These are phyloP conservation scores for Cryphonectria naterciae DNA, from an alignment of 2,329 filamentous ascomycete species.

Conservation along the genomic window DNA sequence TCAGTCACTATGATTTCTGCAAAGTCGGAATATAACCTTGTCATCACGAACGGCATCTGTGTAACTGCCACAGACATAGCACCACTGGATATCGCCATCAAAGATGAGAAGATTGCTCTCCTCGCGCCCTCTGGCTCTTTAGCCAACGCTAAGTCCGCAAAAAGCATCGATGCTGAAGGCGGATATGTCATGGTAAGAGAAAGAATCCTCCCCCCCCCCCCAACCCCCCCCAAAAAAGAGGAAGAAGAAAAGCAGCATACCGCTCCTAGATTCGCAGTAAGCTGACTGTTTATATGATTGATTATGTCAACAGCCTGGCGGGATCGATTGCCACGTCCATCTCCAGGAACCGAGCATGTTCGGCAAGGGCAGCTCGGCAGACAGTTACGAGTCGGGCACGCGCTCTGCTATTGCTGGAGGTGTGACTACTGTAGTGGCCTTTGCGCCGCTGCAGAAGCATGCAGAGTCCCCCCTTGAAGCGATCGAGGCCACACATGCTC, in stretches of 20 bases:
- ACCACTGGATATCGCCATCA: constrained; percentile 47
- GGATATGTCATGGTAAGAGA: no score
- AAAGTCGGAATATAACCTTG: constrained; percentile 39
- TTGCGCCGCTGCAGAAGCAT: constrained; percentile 57
- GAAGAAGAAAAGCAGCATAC: no score
- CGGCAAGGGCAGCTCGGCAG: constrained; percentile 38
- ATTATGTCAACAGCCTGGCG: constrained; percentile 38
- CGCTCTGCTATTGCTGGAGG: constrained; percentile 61
- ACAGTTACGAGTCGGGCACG: constrained; percentile 42
- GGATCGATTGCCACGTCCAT: constrained; percentile 47
- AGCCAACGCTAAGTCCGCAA: no score
- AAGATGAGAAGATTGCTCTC: constrained; percentile 47
- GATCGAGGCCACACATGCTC: no score
- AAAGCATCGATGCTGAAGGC: no score
- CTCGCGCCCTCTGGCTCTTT: no score
- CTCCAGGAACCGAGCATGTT: constrained; percentile 45
- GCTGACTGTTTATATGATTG: no score
- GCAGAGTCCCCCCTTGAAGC: constrained; percentile 35
- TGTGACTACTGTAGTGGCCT: constrained; percentile 61
- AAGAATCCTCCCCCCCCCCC: no score
- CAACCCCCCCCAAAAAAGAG: no score
- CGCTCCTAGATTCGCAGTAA: no score
- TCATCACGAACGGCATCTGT: constrained; percentile 48
- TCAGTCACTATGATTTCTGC: no score
- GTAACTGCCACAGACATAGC: constrained; percentile 48